Evolutionary conservation across 805 yeast genomes (phyloP).

Genomic region (Candida germanica): DNA sequence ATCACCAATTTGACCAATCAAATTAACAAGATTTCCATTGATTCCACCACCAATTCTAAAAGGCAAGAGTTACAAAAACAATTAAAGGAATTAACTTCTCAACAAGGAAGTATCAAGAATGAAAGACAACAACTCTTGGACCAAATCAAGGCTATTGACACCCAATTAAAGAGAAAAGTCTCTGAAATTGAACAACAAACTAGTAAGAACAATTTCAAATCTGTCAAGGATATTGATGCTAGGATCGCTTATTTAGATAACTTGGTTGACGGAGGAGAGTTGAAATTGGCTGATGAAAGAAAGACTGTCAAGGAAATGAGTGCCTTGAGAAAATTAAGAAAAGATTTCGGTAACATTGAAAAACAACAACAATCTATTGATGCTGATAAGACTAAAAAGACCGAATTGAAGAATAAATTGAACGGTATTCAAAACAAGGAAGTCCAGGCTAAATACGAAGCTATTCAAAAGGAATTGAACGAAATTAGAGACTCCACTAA

Average conservation of each 20-base stretch:
- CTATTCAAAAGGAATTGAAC: slow-evolving; percentile 66
- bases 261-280: slow-evolving; percentile 69
- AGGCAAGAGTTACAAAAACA: slow-evolving; percentile 32
- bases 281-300: slow-evolving; percentile 90
- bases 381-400: slow-evolving; percentile 69
- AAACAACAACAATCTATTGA: slow-evolving; percentile 78
- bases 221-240: slow-evolving; percentile 64
- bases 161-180: slow-evolving; percentile 68
- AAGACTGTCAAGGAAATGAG: slow-evolving; percentile 81
- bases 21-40: slow-evolving; percentile 42
- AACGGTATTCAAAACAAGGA: slow-evolving; percentile 59
- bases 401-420: slow-evolving; percentile 68
- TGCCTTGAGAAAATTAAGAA: slow-evolving; percentile 72
- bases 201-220: slow-evolving; percentile 67
- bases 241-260: slow-evolving; percentile 66
- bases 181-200: slow-evolving; percentile 70
- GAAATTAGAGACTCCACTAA: slow-evolving; percentile 60
- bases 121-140: slow-evolving; percentile 55
- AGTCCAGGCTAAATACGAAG: slow-evolving; percentile 64
- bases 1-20: slow-evolving; percentile 52
- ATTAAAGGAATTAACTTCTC: slow-evolving; percentile 41
- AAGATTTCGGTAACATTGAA: slow-evolving; percentile 72
- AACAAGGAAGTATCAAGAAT: slow-evolving; percentile 47
- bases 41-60: slow-evolving; percentile 26
- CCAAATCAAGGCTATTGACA: slow-evolving; percentile 70